Conservation (phyloP, 257 asterid species). For the Cordia subcordata region DNA sequence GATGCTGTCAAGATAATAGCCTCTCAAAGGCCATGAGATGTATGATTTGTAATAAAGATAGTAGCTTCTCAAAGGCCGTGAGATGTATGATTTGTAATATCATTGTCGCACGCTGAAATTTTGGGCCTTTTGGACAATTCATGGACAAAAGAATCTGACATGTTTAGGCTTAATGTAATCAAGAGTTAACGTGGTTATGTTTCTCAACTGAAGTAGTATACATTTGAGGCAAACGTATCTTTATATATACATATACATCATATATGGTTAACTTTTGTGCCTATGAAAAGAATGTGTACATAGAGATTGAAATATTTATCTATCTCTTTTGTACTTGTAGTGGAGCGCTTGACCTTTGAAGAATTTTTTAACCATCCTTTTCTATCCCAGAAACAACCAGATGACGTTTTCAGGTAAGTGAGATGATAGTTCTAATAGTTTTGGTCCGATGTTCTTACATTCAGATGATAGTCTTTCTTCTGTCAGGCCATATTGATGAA, state of each 20-base stretch:
- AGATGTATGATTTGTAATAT: too few species aligned
- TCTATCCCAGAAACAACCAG: conserved; percentile 54
- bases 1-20: neutral
- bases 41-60: too few species aligned
- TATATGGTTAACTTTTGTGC: neutral
- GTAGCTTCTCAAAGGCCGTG: too few species aligned
- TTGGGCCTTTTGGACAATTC: neutral
- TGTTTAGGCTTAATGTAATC: too few species aligned
- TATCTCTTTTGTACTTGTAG: conserved; percentile 30
- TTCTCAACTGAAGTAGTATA: too few species aligned
- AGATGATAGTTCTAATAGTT: conserved; percentile 19
- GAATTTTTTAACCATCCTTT: conserved; percentile 89
- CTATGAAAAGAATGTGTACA: too few species aligned
- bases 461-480: neutral
- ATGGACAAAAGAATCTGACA: neutral
- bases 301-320: neutral
- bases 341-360: conserved; percentile 84
- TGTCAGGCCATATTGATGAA: conserved; percentile 3
- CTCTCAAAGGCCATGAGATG: too few species aligned
- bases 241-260: neutral
- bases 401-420: conserved; percentile 47
- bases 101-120: neutral
- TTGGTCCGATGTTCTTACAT: conserved; percentile 6
- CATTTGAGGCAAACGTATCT: neutral
- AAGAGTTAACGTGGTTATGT: too few species aligned